Evolutionary conservation across 2,329 filamentous ascomycete species (phyloP).

Genomic region (Dactylellina parvicollis): DNA sequence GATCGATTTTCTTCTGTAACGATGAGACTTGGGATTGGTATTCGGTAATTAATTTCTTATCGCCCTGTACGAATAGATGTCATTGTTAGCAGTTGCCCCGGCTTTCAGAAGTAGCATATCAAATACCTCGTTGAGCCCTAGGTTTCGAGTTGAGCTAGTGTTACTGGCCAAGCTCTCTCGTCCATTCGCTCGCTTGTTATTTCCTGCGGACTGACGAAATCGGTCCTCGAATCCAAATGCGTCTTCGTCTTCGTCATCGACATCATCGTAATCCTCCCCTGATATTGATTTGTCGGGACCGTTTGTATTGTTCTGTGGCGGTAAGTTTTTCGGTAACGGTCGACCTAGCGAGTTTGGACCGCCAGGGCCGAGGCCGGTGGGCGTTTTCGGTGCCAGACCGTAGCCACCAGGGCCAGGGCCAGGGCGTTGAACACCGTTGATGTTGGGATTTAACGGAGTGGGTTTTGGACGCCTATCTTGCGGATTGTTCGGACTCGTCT

Average conservation of each 20-base stretch:
- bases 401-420: slow-evolving; percentile 33
- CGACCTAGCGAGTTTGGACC: slow-evolving; percentile 63
- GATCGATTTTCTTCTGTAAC: slow-evolving; percentile 76
- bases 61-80: slow-evolving; percentile 63
- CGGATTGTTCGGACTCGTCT: slow-evolving; percentile 24
- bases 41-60: slow-evolving; percentile 79
- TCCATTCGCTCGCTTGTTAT: slow-evolving; percentile 61
- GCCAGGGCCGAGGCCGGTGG: slow-evolving; percentile 39
- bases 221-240: slow-evolving; percentile 70
- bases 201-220: slow-evolving; percentile 54
- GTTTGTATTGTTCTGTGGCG: slow-evolving; percentile 72
- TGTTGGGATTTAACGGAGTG: slow-evolving; percentile 31
- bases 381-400: slow-evolving; percentile 56
- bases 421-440: slow-evolving; percentile 26
- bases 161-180: slow-evolving; percentile 63
- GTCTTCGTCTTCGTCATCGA: slow-evolving; percentile 69
- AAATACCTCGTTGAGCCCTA: slow-evolving; percentile 61
- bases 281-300: slow-evolving; percentile 73
- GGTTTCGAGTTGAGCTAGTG: slow-evolving; percentile 63
- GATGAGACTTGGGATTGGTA: slow-evolving; percentile 80
- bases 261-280: slow-evolving; percentile 89
- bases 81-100: slow-evolving; percentile 59
- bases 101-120: neutral
- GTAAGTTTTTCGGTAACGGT: slow-evolving; percentile 86
- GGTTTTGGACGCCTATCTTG: slow-evolving; percentile 45